A percentile compares a stretch with the other conserved stretches of the same genome.
phyloP scores from a whole-genome alignment of 202 grass and related monocot species.

The Carex sylvatica region DNA sequence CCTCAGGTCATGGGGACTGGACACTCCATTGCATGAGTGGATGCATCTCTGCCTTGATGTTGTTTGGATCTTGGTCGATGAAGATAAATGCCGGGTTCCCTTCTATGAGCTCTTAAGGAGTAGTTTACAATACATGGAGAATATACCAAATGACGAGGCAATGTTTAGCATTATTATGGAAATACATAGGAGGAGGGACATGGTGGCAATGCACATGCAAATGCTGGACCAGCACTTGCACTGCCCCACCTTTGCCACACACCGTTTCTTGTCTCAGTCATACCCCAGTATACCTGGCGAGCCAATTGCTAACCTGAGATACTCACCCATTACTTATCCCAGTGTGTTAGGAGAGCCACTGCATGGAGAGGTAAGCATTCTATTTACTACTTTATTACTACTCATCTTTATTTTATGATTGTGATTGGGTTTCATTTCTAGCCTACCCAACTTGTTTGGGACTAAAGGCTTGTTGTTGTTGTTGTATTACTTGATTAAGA shows the following conservation, averaged over 20 bases:
- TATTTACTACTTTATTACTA: neutral
- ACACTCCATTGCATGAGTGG: slow-evolving; percentile 82
- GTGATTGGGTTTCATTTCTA: too few species aligned
- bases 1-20: slow-evolving; percentile 48
- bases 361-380: slow-evolving; percentile 75
- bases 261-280: slow-evolving; percentile 91
- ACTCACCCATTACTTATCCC: slow-evolving; percentile 97
- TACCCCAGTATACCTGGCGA: slow-evolving; percentile 87
- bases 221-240: slow-evolving; percentile 98
- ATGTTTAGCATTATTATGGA: slow-evolving; percentile 93
- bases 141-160: slow-evolving; percentile 91
- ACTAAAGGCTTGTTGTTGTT: too few species aligned
- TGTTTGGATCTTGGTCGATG: slow-evolving; percentile 84
- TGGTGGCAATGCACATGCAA: slow-evolving; percentile 99
- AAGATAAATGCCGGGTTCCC: slow-evolving; percentile 82
- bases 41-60: slow-evolving; percentile 91
- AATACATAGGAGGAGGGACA: slow-evolving; percentile 93
- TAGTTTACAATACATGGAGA: slow-evolving; percentile 82
- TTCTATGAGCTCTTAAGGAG: slow-evolving; percentile 89
- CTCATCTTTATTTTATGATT: too few species aligned
- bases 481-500: neutral
- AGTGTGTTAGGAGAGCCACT: slow-evolving; percentile 89
- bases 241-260: slow-evolving; percentile 91
- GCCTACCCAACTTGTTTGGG: too few species aligned
- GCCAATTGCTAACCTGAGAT: slow-evolving; percentile 77